Evolutionary conservation across 495 filamentous ascomycete species (phyloP), one percentile per base, ranked within the genome.

Genomic region (Neurospora sublineolata): DNA sequence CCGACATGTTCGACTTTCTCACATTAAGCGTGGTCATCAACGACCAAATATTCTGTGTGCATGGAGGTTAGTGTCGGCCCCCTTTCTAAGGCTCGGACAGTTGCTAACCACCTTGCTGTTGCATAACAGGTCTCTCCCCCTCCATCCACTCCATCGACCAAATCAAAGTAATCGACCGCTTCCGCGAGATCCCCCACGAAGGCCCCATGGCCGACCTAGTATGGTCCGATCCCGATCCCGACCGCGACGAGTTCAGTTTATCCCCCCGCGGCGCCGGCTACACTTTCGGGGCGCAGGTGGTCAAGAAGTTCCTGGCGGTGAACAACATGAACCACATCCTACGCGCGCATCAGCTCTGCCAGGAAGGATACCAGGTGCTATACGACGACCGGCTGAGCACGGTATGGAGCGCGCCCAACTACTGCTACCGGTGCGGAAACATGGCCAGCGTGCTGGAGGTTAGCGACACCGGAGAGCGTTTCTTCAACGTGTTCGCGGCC

Each of bases 161-260:
- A 81, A 98, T 99, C 83, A 99, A 99, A 80, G 94, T 98, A 78
- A 97, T 99, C 78, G 95, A 99, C 83, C 93, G 95, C 8, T 99
- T 97, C 83, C 89, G 95, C 52, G 95, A 99, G 78, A 99, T 99
- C 68, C 95, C 95, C 1, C 95, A 99, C 80, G 95, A 99, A 80
- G 95, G 95, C 0, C 95, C 95, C 5, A 99, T 99, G 95, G 95
- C 95, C n/a, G 95, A 99, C 78, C 82, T 99, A 6, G 95, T 99
- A 20, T 99, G 95, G 95, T 96, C 93, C 2, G 95, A 99, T 78
- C 95, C 95, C 1, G 95, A 99, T 76, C 89, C 93, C 2, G 95
- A 98, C 71, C 88, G 94, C 33, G 95, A 99, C 79, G 95, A 99
- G 79, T 99, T 99, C 84, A 94, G 91, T 0, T 87, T 99, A 3